Evolutionary conservation across 306 rosid genomes (phyloP).

Genomic region (Sechiopsis laciniata): DNA sequence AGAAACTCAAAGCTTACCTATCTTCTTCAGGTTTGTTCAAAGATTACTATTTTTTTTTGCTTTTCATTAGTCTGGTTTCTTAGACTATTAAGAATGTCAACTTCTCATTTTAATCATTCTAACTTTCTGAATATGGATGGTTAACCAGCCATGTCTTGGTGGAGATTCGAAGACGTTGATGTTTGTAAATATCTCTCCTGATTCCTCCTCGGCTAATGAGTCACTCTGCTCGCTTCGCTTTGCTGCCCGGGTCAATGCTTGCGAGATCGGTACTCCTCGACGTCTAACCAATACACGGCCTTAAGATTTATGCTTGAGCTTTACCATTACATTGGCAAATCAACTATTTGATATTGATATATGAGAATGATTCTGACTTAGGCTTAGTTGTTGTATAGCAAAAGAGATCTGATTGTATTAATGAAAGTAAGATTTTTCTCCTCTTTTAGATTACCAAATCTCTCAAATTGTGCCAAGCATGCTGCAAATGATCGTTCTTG

Average conservation of each 20-base stretch:
- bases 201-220: slow-evolving; percentile 61
- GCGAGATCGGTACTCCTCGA: slow-evolving; percentile 92
- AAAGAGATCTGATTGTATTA: slow-evolving; percentile 27
- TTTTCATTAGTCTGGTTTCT: not conserved
- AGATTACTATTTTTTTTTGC: not conserved
- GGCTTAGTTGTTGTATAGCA: slow-evolving; percentile 60
- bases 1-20: slow-evolving; percentile 96
- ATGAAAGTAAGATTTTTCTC: not conserved
- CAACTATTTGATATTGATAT: slow-evolving; percentile 27
- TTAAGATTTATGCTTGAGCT: slow-evolving; percentile 58
- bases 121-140: slow-evolving; percentile 3
- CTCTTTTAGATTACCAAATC: not conserved
- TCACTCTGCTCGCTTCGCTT: slow-evolving; percentile 93
- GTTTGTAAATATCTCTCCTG: slow-evolving; percentile 90
- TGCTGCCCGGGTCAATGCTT: slow-evolving; percentile 89
- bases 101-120: not conserved
- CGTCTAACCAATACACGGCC: slow-evolving; percentile 57
- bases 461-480: not conserved
- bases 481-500: not conserved
- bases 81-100: too few species aligned
- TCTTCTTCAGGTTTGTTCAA: slow-evolving; percentile 68
- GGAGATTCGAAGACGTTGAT: slow-evolving; percentile 73
- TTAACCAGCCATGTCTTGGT: slow-evolving; percentile 87
- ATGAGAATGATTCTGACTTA: slow-evolving; percentile 54
- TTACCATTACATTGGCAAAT: slow-evolving; percentile 26